Conservation (phyloP, 2,329 filamentous ascomycete genomes). For the Dothideomycetes sp. region DNA sequence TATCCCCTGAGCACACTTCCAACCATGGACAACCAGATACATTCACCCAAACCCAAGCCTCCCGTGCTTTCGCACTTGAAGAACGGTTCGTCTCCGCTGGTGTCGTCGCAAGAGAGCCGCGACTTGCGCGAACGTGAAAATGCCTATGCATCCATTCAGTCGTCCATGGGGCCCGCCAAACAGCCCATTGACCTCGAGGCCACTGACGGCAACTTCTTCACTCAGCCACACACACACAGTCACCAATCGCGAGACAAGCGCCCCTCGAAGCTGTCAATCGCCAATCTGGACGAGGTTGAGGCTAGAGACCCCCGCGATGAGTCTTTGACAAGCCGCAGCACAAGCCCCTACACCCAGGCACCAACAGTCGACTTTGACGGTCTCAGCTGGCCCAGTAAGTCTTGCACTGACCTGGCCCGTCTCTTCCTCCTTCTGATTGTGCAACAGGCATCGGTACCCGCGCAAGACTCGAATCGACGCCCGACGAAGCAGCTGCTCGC, state of each 20-base stretch:
- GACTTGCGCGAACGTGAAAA: slow-evolving; percentile 46
- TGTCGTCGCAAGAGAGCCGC: slow-evolving; percentile 36
- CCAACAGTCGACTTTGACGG: slow-evolving; percentile 47
- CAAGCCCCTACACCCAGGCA: slow-evolving; percentile 42
- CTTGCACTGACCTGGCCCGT: neutral
- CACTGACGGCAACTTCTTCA: slow-evolving; percentile 15
- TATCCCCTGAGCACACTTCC: too few relatives aligned
- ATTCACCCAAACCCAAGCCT: slow-evolving; percentile 32
- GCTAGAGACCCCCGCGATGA: slow-evolving; percentile 46
- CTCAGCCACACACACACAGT: slow-evolving; percentile 1
- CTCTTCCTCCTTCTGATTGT: slow-evolving; percentile 7
- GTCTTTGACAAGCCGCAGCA: slow-evolving; percentile 38
- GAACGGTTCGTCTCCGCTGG: slow-evolving; percentile 46
- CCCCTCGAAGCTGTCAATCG: slow-evolving; percentile 5
- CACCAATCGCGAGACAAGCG: slow-evolving; percentile 13
- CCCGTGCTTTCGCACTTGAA: slow-evolving; percentile 48
- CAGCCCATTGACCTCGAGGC: slow-evolving; percentile 38
- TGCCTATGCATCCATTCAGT: slow-evolving; percentile 50
- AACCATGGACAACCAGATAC: slow-evolving; percentile 36
- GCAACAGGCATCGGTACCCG: slow-evolving; percentile 53
- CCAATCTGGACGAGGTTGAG: slow-evolving; percentile 39
- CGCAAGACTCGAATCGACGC: slow-evolving; percentile 48
- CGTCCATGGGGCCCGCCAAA: slow-evolving; percentile 43
- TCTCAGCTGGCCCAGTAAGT: slow-evolving; percentile 46
- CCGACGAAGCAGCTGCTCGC: slow-evolving; percentile 48